Percentiles rank a stretch among this genome's conserved stretches.
Conservation (phyloP, 306 rosid species). For the Gastrolobium villosum region DNA sequence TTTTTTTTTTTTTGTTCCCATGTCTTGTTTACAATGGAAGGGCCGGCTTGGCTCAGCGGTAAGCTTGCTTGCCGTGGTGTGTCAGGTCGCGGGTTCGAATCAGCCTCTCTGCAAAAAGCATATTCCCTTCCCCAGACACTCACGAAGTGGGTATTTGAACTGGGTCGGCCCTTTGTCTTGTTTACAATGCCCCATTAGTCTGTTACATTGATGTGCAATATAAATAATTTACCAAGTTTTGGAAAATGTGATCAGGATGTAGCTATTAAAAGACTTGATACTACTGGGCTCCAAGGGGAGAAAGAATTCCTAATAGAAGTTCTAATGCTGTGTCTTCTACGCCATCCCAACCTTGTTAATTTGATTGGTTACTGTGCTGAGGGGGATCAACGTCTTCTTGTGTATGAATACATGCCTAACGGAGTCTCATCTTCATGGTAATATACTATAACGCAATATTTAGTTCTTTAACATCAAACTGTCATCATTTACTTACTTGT, state of each 20-base stretch:
- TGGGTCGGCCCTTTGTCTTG: no score
- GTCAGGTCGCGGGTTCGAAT: no score
- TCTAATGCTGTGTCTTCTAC: constrained; percentile 72
- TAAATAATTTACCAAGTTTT: constrained; percentile 29
- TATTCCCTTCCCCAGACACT: no score
- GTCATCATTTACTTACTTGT: constrained; percentile 15
- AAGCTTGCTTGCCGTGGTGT: no score
- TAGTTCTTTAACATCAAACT: constrained; percentile 21
- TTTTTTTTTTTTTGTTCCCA: neutral
- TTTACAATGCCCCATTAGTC: constrained; percentile 8
- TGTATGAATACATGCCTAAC: constrained; percentile 74
- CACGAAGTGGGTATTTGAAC: no score
- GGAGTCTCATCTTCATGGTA: constrained; percentile 80
- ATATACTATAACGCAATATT: constrained; percentile 31
- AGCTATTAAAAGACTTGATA: constrained; percentile 77
- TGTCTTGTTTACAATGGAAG: no score
- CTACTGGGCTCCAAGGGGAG: constrained; percentile 68
- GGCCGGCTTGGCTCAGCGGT: no score
- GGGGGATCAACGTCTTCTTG: constrained; percentile 76
- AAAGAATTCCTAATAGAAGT: constrained; percentile 76
- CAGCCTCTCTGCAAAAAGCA: no score
- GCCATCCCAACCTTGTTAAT: constrained; percentile 76
- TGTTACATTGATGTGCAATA: constrained; percentile 3
- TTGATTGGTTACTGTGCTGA: constrained; percentile 81
- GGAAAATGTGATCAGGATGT: constrained; percentile 56